phyloP scores from a whole-genome alignment of 208 protist species.

The Trypanosoma lewisi region DNA sequence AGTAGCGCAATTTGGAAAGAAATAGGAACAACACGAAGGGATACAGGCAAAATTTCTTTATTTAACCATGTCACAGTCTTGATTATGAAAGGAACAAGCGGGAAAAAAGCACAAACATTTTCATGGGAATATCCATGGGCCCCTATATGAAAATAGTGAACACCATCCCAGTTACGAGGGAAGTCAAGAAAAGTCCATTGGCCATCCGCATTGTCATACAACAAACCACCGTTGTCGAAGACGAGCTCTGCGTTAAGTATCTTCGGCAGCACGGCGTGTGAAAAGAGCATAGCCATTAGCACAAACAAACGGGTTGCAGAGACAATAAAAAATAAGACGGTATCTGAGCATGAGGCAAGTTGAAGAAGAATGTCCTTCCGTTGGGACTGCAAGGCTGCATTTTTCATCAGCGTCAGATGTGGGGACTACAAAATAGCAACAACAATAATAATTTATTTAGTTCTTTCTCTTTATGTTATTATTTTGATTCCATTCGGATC shows the following conservation, averaged over 20 bases:
- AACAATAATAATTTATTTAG: conserved; percentile 4
- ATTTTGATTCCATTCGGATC: no score
- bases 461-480: not conserved
- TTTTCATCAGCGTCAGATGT: not conserved
- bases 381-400: not conserved
- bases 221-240: conserved; percentile 51
- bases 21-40: conserved; percentile 41
- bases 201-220: conserved; percentile 43
- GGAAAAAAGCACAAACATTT: conserved; percentile 69
- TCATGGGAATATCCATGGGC: conserved; percentile 75
- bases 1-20: conserved; percentile 45
- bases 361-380: conserved; percentile 22
- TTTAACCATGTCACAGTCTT: conserved; percentile 36
- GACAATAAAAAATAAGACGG: conserved; percentile 37
- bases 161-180: conserved; percentile 62
- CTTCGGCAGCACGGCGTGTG: conserved; percentile 33
- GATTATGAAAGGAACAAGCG: conserved; percentile 55
- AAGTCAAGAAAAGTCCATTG: conserved; percentile 41
- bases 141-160: conserved; percentile 78
- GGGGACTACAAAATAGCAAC: no score
- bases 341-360: conserved; percentile 44
- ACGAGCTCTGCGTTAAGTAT: conserved; percentile 39
- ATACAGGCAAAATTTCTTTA: conserved; percentile 18
- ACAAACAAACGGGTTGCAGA: conserved; percentile 37
- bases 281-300: conserved; percentile 46